A percentile compares a stretch with the other conserved stretches of the same genome.
phyloP scores from a whole-genome alignment of 2,329 filamentous ascomycete species.

The Fusarium chuoi region DNA sequence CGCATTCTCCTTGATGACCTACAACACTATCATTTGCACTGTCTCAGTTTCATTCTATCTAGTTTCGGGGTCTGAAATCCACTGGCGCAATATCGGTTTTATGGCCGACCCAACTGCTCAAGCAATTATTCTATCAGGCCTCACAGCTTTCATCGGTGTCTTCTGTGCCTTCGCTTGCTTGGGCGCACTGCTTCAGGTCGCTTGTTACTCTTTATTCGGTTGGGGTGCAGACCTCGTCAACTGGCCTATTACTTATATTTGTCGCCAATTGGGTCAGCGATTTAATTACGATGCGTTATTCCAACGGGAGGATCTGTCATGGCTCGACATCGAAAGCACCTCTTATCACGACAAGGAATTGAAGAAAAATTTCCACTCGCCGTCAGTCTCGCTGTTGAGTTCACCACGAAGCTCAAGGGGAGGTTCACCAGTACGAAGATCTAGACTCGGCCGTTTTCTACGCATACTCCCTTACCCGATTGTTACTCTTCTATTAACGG shows the following conservation, averaged over 20 bases:
- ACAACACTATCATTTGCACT: constrained; percentile 26
- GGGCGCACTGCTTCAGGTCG: constrained; percentile 29
- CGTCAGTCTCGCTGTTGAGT: neutral
- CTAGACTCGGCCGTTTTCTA: neutral
- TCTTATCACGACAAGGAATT: neutral
- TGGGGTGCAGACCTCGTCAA: constrained; percentile 41
- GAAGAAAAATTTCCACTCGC: neutral
- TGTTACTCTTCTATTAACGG: constrained; percentile 28
- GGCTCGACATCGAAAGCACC: constrained; percentile 36
- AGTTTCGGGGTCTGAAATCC: constrained; percentile 44
- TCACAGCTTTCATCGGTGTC: constrained; percentile 40
- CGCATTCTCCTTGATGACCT: constrained; percentile 1
- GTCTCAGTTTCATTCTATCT: constrained; percentile 25
- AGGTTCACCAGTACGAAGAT: neutral
- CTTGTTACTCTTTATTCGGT: constrained; percentile 24
- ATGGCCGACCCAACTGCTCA: constrained; percentile 44
- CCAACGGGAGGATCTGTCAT: constrained; percentile 17
- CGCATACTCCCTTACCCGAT: neutral
- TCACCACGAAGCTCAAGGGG: neutral
- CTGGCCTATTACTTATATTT: constrained; percentile 32
- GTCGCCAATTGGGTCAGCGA: neutral
- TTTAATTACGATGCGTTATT: constrained; percentile 3
- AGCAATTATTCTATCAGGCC: constrained; percentile 44
- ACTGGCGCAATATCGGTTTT: constrained; percentile 48
- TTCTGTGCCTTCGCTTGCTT: constrained; percentile 35